Percentiles rank a stretch among this genome's conserved stretches.
These are phyloP conservation scores for Plasmodium sp. DNA, from an alignment of 169 alveolate genomes.

Conservation along the genomic window DNA sequence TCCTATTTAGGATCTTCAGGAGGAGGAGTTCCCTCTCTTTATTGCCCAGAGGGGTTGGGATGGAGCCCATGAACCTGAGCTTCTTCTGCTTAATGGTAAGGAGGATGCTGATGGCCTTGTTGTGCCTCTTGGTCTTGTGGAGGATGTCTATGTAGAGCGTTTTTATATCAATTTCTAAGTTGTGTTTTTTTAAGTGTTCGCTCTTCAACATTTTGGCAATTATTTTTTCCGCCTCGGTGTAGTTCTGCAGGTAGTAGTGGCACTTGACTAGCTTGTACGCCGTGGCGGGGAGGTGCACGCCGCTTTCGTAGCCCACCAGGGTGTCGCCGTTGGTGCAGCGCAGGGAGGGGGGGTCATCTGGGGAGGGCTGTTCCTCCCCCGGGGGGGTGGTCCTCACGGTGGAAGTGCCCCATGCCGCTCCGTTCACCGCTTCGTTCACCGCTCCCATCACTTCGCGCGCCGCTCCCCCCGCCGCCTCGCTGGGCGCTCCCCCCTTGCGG, in stretches of 20 bases:
- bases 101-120: constrained; percentile 38
- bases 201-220: constrained; percentile 29
- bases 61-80: constrained; percentile 32
- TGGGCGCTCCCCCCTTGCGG: not conserved
- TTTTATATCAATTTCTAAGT: constrained; percentile 56
- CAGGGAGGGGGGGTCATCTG: not conserved
- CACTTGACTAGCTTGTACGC: constrained; percentile 47
- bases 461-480: not conserved
- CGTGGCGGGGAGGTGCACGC: not conserved
- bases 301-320: not conserved
- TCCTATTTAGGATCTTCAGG: constrained; percentile 30
- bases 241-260: constrained; percentile 41
- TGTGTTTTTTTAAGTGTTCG: constrained; percentile 13
- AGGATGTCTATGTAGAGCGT: constrained; percentile 39
- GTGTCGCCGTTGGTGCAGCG: not conserved
- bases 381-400: too few relatives aligned
- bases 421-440: too few relatives aligned
- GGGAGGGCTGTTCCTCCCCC: not conserved
- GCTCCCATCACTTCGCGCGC: too few relatives aligned
- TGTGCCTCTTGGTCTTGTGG: constrained; percentile 45
- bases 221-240: constrained; percentile 38
- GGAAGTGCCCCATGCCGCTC: too few relatives aligned
- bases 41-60: constrained; percentile 63
- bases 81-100: constrained; percentile 65
- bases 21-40: constrained; percentile 60